Conservation (phyloP, 2,329 filamentous ascomycete genomes). For the Ophiostoma pallidulum region DNA sequence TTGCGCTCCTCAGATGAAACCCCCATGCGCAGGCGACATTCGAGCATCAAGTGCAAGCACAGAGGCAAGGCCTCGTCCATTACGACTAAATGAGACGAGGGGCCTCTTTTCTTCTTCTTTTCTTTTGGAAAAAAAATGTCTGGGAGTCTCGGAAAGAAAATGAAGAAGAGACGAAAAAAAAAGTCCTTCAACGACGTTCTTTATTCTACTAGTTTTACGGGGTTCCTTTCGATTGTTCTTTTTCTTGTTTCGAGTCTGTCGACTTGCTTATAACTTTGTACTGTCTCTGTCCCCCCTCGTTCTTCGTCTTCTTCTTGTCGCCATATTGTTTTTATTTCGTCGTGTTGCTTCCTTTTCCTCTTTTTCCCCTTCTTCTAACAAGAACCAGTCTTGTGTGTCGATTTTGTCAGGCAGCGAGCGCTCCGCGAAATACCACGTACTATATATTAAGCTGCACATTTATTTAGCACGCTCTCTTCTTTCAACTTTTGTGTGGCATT, state of each 20-base stretch:
- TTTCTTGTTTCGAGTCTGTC: background rate
- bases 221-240: background rate
- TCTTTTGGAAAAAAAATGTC: background rate
- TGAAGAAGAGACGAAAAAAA: constrained; percentile 1
- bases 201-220: background rate
- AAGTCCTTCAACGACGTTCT: background rate
- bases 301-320: background rate
- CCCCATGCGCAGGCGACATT: too few species aligned
- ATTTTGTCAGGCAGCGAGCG: background rate
- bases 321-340: background rate
- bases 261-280: background rate
- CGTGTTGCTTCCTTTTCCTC: background rate
- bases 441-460: background rate
- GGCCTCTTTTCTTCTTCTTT: too few species aligned
- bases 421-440: background rate
- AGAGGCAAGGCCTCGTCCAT: too few species aligned
- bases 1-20: too few species aligned
- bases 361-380: background rate
- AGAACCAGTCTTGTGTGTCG: background rate
- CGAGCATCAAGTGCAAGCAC: too few species aligned
- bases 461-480: too few species aligned
- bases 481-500: too few species aligned
- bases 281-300: background rate
- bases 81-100: too few species aligned
- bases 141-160: constrained; percentile 5